Percentiles rank a stretch among this genome's conserved stretches.
These are phyloP conservation scores for Kwoniella bestiolae DNA, from an alignment of 768 basidiomycete genomes.

Conservation along the genomic window DNA sequence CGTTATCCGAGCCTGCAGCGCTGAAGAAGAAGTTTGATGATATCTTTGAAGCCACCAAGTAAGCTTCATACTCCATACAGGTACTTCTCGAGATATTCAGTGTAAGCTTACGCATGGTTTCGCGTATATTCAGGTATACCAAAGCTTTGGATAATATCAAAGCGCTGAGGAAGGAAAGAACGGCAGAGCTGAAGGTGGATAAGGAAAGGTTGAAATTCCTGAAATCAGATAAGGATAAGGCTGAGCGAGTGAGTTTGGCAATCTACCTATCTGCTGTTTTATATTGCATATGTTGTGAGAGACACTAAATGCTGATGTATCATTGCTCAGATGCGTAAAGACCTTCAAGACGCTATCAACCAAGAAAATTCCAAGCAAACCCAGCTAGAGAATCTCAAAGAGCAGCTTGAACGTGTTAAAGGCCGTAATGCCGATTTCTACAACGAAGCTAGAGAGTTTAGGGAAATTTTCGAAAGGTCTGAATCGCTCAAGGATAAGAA, in stretches of 20 bases:
- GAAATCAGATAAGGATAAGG: slow-evolving; percentile 77
- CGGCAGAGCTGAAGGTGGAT: slow-evolving; percentile 88
- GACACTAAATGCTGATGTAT: slow-evolving; percentile 10
- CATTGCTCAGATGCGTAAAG: slow-evolving; percentile 37
- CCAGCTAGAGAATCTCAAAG: slow-evolving; percentile 73
- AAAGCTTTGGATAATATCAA: slow-evolving; percentile 96
- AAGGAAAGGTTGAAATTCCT: slow-evolving; percentile 80
- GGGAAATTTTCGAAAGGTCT: slow-evolving; percentile 68
- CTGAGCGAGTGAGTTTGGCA: slow-evolving; percentile 75
- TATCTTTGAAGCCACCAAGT: slow-evolving; percentile 97
- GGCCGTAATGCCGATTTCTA: slow-evolving; percentile 65
- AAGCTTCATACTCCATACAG: slow-evolving; percentile 60
- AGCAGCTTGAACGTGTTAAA: slow-evolving; percentile 68
- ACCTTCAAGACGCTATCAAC: slow-evolving; percentile 68
- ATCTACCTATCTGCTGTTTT: background rate
- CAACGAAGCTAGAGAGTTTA: slow-evolving; percentile 80
- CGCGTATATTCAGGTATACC: slow-evolving; percentile 70
- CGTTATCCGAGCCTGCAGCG: slow-evolving; percentile 82
- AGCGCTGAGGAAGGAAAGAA: slow-evolving; percentile 81
- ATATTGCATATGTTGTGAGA: no score
- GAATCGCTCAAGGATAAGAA: slow-evolving; percentile 69
- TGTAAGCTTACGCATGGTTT: background rate
- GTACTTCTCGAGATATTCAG: background rate
- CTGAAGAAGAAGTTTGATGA: slow-evolving; percentile 99
- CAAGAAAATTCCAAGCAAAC: slow-evolving; percentile 75